Conservation (phyloP, 1,284 basidiomycete species). For the Gomphus sp. region DNA sequence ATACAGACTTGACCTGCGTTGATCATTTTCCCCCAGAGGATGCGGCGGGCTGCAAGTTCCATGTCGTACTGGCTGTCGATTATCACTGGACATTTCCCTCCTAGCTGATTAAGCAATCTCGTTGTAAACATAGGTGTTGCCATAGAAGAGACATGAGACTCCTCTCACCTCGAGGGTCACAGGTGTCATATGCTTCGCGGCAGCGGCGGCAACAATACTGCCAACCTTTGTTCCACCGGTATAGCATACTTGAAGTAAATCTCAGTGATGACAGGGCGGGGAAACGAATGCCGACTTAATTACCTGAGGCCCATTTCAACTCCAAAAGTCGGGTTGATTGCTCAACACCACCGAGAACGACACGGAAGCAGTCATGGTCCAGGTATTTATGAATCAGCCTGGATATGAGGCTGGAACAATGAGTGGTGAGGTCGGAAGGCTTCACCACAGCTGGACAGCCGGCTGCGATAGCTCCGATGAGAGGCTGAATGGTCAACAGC, state of each 20-base stretch:
- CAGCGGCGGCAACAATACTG: constrained; percentile 71
- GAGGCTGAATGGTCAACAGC: constrained; percentile 27
- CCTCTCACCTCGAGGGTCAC: constrained; percentile 61
- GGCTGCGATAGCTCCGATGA: constrained; percentile 35
- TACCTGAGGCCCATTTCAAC: constrained; percentile 82
- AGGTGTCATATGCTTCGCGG: constrained; percentile 81
- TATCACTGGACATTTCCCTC: constrained; percentile 80
- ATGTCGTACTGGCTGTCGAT: constrained; percentile 63
- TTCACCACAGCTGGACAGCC: constrained; percentile 37
- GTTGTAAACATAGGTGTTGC: constrained; percentile 21
- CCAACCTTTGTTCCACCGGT: constrained; percentile 60
- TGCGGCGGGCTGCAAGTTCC: constrained; percentile 45
- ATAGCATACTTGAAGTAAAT: constrained; percentile 37
- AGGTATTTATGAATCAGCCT: constrained; percentile 75
- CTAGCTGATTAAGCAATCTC: constrained; percentile 35
- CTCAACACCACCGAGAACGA: constrained; percentile 77
- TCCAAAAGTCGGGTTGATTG: constrained; percentile 56
- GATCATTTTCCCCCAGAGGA: constrained; percentile 74
- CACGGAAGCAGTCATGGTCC: constrained; percentile 59
- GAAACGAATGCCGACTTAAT: constrained; percentile 32
- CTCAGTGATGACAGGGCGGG: constrained; percentile 37
- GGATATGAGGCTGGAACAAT: constrained; percentile 33
- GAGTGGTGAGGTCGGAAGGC: constrained; percentile 38
- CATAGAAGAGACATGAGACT: not conserved
- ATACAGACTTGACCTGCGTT: constrained; percentile 69